Conservation (phyloP, 2,329 filamentous ascomycete species). For the Sporothrix inflata region DNA sequence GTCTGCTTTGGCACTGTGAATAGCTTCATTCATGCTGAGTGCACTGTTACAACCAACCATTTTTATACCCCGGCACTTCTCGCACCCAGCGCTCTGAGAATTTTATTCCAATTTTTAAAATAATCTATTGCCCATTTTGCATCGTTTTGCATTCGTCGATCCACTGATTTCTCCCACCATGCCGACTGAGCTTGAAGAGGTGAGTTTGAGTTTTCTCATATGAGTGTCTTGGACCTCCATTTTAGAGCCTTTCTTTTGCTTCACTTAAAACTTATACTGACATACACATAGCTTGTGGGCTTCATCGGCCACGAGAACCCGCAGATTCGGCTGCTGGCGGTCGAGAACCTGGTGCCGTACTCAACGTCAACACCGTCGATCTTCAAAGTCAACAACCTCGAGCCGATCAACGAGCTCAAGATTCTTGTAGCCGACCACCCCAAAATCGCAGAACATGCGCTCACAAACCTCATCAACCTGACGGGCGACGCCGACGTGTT, state of each 20-base stretch:
- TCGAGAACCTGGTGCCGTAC: conserved; percentile 85
- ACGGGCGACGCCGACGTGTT: conserved; percentile 77
- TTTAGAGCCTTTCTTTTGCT: neutral
- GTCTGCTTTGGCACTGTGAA: conserved; percentile 27
- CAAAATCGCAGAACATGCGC: conserved; percentile 87
- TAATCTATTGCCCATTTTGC: neutral
- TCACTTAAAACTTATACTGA: neutral
- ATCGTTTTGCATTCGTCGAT: neutral
- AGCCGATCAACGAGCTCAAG: conserved; percentile 85
- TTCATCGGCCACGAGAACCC: conserved; percentile 93
- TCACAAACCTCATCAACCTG: conserved; percentile 88
- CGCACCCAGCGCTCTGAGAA: neutral
- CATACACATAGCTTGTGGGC: conserved; percentile 71
- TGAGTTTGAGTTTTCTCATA: conserved; percentile 41
- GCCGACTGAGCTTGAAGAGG: conserved; percentile 78
- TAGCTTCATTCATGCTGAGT: conserved; percentile 26
- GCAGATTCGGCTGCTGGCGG: conserved; percentile 82
- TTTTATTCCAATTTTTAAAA: neutral
- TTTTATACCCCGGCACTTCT: conserved; percentile 5
- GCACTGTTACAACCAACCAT: neutral
- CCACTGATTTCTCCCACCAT: conserved; percentile 49
- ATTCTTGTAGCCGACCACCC: conserved; percentile 81
- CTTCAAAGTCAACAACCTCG: conserved; percentile 80
- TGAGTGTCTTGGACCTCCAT: neutral
- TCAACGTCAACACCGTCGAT: conserved; percentile 72